Evolutionary conservation across 179 eudicot species (phyloP).

Genomic region (Beta macrorhiza): DNA sequence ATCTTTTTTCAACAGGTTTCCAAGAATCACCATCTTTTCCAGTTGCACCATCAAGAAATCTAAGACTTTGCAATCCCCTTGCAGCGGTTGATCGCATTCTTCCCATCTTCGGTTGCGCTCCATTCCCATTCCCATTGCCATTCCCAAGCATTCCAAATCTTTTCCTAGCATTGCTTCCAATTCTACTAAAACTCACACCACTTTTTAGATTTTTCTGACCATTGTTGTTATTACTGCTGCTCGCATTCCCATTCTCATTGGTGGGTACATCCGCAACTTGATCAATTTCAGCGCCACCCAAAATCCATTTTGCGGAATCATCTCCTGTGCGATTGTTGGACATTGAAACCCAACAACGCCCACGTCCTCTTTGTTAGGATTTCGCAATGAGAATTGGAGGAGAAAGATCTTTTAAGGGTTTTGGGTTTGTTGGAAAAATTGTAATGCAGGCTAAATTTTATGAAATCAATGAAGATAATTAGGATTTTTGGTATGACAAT

Average conservation of each 20-base stretch:
- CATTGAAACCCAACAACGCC: slow-evolving; percentile 23
- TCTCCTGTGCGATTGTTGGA: slow-evolving; percentile 22
- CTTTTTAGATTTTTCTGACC: slow-evolving; percentile 10
- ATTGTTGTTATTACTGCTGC: neutral
- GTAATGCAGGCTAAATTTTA: neutral
- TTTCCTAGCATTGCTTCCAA: slow-evolving; percentile 36
- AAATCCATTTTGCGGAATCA: slow-evolving; percentile 44
- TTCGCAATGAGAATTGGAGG: slow-evolving; percentile 6
- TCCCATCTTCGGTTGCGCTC: slow-evolving; percentile 35
- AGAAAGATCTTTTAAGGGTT: neutral
- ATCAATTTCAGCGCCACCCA: slow-evolving; percentile 42
- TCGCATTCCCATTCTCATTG: neutral
- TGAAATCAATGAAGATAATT: neutral
- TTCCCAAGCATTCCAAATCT: slow-evolving; percentile 30
- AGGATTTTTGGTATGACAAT: neutral
- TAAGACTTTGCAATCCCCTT: slow-evolving; percentile 61
- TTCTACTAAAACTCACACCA: slow-evolving; percentile 26
- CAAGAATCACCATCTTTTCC: slow-evolving; percentile 80
- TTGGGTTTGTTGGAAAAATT: neutral
- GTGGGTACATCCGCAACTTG: slow-evolving; percentile 29
- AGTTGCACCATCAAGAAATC: slow-evolving; percentile 67
- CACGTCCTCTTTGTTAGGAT: slow-evolving; percentile 9
- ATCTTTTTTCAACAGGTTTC: slow-evolving; percentile 65
- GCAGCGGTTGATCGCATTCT: slow-evolving; percentile 40
- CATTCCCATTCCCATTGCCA: slow-evolving; percentile 16